phyloP scores from a whole-genome alignment of 495 filamentous ascomycete genomes.

The Hypoxylon intermedium region DNA sequence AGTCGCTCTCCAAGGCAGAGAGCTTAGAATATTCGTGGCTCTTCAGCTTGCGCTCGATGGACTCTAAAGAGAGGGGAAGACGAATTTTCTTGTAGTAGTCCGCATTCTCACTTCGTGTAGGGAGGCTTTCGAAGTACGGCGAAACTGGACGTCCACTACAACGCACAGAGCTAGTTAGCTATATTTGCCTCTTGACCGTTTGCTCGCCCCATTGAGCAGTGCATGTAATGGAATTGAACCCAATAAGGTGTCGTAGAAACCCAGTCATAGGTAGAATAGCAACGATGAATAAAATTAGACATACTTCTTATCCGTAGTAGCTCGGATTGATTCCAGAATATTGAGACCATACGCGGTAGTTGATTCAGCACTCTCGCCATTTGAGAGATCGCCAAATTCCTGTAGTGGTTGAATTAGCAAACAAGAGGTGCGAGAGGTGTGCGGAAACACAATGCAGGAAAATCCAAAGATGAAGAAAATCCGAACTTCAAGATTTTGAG shows the following conservation, averaged over 20 bases:
- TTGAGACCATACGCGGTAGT: conserved; percentile 71
- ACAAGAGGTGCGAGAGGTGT: conserved; percentile 11
- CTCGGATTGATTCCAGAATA: conserved; percentile 69
- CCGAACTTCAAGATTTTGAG: conserved; percentile 22
- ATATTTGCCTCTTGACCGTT: conserved; percentile 5
- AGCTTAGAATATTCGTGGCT: conserved; percentile 67
- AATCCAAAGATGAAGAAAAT: conserved; percentile 12
- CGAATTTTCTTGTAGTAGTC: conserved; percentile 76
- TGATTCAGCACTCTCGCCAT: conserved; percentile 64
- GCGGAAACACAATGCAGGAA: background rate
- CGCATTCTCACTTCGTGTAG: conserved; percentile 65
- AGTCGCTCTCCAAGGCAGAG: conserved; percentile 70
- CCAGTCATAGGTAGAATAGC: background rate
- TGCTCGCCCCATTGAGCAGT: background rate
- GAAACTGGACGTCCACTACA: conserved; percentile 71
- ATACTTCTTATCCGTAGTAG: conserved; percentile 76
- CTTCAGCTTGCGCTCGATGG: conserved; percentile 73
- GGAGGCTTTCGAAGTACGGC: conserved; percentile 72
- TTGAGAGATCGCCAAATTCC: conserved; percentile 48
- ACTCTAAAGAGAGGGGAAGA: conserved; percentile 77
- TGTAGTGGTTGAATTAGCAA: conserved; percentile 25
- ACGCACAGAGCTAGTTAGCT: conserved; percentile 23
- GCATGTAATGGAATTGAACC: background rate
- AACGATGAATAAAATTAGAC: conserved; percentile 29
- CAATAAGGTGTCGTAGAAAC: background rate